Evolutionary conservation across 306 rosid species (phyloP), one percentile per base, ranked within the genome.

Genomic region (Amphicarpaea edgeworthii): DNA sequence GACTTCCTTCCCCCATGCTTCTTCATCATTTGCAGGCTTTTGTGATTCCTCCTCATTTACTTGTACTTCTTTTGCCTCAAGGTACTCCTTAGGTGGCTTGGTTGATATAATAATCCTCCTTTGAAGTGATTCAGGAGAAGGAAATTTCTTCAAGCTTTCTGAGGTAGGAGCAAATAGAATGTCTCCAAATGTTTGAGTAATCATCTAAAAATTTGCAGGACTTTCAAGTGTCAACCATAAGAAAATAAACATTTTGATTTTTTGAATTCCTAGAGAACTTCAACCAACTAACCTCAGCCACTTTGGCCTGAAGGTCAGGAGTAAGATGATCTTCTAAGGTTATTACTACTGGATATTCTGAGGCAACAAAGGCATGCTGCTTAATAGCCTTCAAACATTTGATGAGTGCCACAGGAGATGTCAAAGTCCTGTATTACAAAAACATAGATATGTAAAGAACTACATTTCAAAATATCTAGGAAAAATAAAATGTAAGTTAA

Each of bases 71-170:
- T 88, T 90, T 46, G 87, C 88, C 81, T 85, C 89, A 51, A 87
- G 97, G 87, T 96, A 96, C 83, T 96, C 96, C 88, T 88, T 87
- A 58, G 99, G 99, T n/a, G 99, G 99, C 79, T 96, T 96, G 47
- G 99, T 96, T 24, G 99, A 96, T 83, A 96, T 85, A 19, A 96
- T 89, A 72, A 96, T 86, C 75, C 87, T 88, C 74, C 32, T 81
- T 88, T 89, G 92, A 41, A 96, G 84, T 28, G 90, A 92, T 61
- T 86, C 93, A 2, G 99, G 99, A 61, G 99, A 92, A 83, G 96
- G 99, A 80, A 96, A 96, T 73, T 96, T 94, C 81, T 79, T 83
- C 83, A 92, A 78, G 83, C 77, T 67, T 75, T 93, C 98, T 7
- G 93, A 11, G 71, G 84, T 75, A 86, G 99, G 98, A 77, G 74